Conservation (phyloP, 345 rosid genomes). For the Brassica rapa region DNA sequence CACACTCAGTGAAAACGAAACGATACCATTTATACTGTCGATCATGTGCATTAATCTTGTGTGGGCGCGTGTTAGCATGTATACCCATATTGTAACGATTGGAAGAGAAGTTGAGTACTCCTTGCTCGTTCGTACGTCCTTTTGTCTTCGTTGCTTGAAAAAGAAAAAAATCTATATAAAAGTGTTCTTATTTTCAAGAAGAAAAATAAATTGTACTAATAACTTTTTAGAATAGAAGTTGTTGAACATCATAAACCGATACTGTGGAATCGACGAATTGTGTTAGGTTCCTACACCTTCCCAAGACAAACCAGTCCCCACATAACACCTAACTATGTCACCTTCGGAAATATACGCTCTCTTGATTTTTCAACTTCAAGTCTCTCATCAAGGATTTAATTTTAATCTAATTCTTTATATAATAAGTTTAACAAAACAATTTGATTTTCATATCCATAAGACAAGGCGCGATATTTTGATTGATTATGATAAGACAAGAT, state of each 20-base stretch:
- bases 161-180: not conserved
- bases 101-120: conserved; percentile 33
- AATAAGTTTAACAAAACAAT: not conserved
- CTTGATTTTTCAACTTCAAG: not conserved
- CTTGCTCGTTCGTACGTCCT: conserved; percentile 24
- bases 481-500: not conserved
- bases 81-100: conserved; percentile 7
- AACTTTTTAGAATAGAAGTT: conserved; percentile 10
- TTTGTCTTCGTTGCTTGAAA: not conserved
- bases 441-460: not conserved
- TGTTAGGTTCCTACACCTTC: conserved; percentile 30
- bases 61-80: conserved; percentile 9
- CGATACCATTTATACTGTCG: not conserved
- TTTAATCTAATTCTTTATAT: not conserved
- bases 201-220: not conserved
- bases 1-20: conserved; percentile 3
- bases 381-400: not conserved
- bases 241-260: conserved; percentile 17
- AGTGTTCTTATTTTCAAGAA: not conserved
- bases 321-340: conserved; percentile 29
- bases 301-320: conserved; percentile 40
- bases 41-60: conserved; percentile 22
- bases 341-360: conserved; percentile 24
- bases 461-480: not conserved
- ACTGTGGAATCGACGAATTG: conserved; percentile 15